Percentiles rank a stretch among this genome's conserved stretches.
phyloP scores from a whole-genome alignment of 345 rosid genomes.

The Pelargonium nanum region DNA sequence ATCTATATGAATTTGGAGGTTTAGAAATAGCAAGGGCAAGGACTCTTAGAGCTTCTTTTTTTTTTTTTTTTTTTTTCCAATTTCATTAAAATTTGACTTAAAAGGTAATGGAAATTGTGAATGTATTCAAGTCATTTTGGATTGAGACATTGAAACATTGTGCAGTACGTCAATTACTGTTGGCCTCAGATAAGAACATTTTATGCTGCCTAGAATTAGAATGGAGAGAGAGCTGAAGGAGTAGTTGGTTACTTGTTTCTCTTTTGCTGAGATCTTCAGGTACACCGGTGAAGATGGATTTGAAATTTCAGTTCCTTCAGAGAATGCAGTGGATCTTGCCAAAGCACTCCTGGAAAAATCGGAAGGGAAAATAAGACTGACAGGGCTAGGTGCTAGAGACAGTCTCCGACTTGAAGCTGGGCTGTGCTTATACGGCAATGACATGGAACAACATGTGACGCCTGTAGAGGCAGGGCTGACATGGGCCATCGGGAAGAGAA shows the following conservation, averaged over 20 bases:
- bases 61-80: too few species aligned
- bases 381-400: conserved; percentile 94
- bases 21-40: too few species aligned
- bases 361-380: conserved; percentile 79
- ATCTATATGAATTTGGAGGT: too few species aligned
- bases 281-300: conserved; percentile 98
- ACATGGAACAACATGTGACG: conserved; percentile 85
- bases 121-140: too few species aligned
- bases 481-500: conserved; percentile 97
- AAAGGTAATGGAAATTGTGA: too few species aligned
- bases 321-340: conserved; percentile 70
- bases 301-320: conserved; percentile 92
- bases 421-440: conserved; percentile 79
- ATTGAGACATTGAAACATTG: too few species aligned
- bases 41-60: too few species aligned
- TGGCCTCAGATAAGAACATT: too few species aligned
- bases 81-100: too few species aligned
- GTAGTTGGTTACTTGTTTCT: not conserved
- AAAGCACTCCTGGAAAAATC: conserved; percentile 92
- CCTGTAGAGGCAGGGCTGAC: conserved; percentile 93
- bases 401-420: conserved; percentile 96
- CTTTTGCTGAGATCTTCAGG: conserved; percentile 30
- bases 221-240: too few species aligned
- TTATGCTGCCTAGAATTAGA: too few species aligned
- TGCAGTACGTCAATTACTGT: too few species aligned